phyloP scores from a whole-genome alignment of 495 filamentous ascomycete genomes.

The Collariella sp. region DNA sequence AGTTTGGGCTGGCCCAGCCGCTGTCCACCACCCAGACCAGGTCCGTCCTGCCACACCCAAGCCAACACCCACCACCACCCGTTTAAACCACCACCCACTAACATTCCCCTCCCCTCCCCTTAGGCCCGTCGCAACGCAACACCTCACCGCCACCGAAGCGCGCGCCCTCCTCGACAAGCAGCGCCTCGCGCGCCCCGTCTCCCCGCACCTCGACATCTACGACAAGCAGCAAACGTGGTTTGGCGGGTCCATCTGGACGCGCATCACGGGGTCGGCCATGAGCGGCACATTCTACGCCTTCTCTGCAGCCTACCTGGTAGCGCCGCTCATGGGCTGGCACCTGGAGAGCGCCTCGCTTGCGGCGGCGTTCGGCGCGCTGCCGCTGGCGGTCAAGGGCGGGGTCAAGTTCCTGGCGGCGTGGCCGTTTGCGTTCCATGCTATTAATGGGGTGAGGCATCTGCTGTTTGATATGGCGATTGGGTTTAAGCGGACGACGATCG shows the following conservation, averaged over 20 bases:
- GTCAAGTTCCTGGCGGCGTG: constrained; percentile 65
- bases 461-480: constrained; percentile 68
- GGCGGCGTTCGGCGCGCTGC: constrained; percentile 65
- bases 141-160: constrained; percentile 49
- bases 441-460: constrained; percentile 89
- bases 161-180: constrained; percentile 71
- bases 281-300: constrained; percentile 76
- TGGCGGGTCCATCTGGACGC: constrained; percentile 56
- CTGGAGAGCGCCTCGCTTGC: constrained; percentile 72
- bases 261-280: constrained; percentile 68
- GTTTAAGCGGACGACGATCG: constrained; percentile 62
- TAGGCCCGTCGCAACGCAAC: constrained; percentile 52
- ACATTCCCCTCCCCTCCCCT: not conserved
- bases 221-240: constrained; percentile 81
- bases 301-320: constrained; percentile 70
- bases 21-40: constrained; percentile 23
- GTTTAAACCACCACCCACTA: not conserved
- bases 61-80: not conserved
- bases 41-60: constrained; percentile 10
- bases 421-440: constrained; percentile 78
- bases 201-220: constrained; percentile 88
- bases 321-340: constrained; percentile 76
- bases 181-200: constrained; percentile 73
- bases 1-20: constrained; percentile 14
- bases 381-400: constrained; percentile 56